Evolutionary conservation across 176 grass and related monocot genomes (phyloP).

Genomic region (Tillandsia leiboldiana): DNA sequence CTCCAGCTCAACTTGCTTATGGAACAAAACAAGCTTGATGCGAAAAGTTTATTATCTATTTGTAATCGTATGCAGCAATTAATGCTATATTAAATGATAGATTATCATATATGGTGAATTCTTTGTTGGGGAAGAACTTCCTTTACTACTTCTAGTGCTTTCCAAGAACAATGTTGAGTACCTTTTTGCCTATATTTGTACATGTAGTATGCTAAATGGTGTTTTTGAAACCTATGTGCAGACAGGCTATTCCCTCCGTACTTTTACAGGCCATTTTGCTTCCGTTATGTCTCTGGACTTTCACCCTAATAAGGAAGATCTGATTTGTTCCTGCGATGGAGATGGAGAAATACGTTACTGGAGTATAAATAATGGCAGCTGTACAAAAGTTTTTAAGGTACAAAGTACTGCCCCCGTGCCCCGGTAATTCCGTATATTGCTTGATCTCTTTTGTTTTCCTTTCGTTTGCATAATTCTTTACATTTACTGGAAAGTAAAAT

Average conservation of each 20-base stretch:
- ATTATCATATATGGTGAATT: neutral
- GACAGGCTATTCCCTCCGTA: conserved; percentile 88
- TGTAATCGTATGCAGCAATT: neutral
- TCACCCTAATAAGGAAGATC: conserved; percentile 96
- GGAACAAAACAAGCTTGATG: too few relatives aligned
- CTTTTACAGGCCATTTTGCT: conserved; percentile 89
- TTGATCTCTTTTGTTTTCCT: too few relatives aligned
- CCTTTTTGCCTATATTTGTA: neutral
- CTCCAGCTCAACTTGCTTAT: too few relatives aligned
- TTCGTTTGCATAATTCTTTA: too few relatives aligned
- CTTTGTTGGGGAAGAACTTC: neutral
- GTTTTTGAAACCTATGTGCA: conserved; percentile 26
- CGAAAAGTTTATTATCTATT: neutral
- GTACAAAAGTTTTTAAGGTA: conserved; percentile 79
- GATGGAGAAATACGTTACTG: conserved; percentile 90
- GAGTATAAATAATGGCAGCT: conserved; percentile 98
- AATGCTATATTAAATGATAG: too few relatives aligned
- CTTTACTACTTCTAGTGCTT: neutral
- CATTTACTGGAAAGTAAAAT: neutral
- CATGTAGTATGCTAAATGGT: neutral
- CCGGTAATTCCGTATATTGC: too few relatives aligned
- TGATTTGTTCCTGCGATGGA: conserved; percentile 87
- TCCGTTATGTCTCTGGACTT: conserved; percentile 95
- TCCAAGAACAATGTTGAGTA: neutral
- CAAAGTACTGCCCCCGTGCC: neutral